Conservation (phyloP, 495 filamentous ascomycete species). For the Neurospora pannonica region DNA sequence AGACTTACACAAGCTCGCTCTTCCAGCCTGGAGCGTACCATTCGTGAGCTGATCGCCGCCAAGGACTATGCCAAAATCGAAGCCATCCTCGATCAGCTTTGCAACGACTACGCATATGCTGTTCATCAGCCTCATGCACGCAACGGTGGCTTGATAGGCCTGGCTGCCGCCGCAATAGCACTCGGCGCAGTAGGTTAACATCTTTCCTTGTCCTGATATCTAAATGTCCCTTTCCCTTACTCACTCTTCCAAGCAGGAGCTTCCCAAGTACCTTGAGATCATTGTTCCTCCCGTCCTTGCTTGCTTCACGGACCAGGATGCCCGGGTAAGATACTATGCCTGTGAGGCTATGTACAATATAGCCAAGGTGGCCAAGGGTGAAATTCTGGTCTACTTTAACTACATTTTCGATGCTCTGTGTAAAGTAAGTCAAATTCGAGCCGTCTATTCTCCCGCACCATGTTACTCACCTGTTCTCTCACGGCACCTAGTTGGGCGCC, state of each 20-base stretch:
- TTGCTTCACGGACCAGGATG: constrained; percentile 98
- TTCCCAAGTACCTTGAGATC: constrained; percentile 80
- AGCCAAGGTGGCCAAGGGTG: constrained; percentile 96
- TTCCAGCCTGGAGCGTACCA: constrained; percentile 73
- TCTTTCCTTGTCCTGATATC: background rate
- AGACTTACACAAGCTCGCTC: constrained; percentile 8
- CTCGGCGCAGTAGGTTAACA: constrained; percentile 67
- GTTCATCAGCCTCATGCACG: constrained; percentile 95
- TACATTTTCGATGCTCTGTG: constrained; percentile 95
- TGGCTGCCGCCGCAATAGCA: constrained; percentile 94
- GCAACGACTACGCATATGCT: constrained; percentile 95
- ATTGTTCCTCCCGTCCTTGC: constrained; percentile 97
- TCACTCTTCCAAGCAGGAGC: constrained; percentile 44
- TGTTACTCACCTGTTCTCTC: constrained; percentile 1
- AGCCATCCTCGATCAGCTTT: constrained; percentile 88
- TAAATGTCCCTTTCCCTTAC: constrained; percentile 1
- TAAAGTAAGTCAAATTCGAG: constrained; percentile 52
- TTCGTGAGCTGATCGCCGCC: constrained; percentile 71
- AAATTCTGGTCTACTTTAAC: constrained; percentile 94
- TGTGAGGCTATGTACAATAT: constrained; percentile 99
- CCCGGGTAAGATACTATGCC: constrained; percentile 93
- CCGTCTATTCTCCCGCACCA: background rate
- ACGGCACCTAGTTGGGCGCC: constrained; percentile 63
- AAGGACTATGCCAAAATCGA: constrained; percentile 69
- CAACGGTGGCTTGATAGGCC: constrained; percentile 92